A percentile compares a stretch with the other conserved stretches of the same genome.
Conservation (phyloP, 257 asterid species). For the Nicotiana undulata region DNA sequence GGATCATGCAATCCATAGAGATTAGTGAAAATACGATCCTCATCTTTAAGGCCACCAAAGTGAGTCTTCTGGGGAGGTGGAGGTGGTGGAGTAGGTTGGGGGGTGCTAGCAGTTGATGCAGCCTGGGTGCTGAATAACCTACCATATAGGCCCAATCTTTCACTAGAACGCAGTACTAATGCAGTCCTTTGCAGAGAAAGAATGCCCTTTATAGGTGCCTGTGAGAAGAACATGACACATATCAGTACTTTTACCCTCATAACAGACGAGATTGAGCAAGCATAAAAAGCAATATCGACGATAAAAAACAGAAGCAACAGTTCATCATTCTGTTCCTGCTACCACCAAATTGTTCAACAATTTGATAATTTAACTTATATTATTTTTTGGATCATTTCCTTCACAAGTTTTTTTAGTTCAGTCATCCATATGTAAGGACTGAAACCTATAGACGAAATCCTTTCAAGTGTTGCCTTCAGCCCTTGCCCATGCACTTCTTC, state of each 20-base stretch:
- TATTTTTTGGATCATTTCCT: neutral
- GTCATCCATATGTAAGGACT: neutral
- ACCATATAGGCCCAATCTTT: conserved; percentile 38
- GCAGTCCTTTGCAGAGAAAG: conserved; percentile 51
- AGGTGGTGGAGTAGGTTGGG: conserved; percentile 86
- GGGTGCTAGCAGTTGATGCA: conserved; percentile 59
- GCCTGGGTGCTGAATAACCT: conserved; percentile 79
- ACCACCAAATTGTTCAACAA: neutral
- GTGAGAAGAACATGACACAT: conserved; percentile 18
- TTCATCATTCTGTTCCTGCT: neutral
- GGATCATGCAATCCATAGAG: conserved; percentile 90
- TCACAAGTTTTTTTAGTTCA: neutral
- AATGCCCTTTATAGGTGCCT: conserved; percentile 75
- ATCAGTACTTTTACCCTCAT: neutral
- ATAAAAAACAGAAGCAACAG: neutral
- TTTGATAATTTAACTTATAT: neutral
- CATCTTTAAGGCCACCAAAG: conserved; percentile 94
- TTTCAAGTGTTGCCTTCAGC: neutral
- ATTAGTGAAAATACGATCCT: conserved; percentile 95
- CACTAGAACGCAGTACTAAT: conserved; percentile 34
- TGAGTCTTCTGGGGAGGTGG: conserved; percentile 98
- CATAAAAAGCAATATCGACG: neutral
- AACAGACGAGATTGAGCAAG: neutral
- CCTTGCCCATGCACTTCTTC: neutral
- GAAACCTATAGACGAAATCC: neutral